Base-by-base conservation (phyloP, 108 stramenopile genomes). In the Bacterosira constricta region DNA sequence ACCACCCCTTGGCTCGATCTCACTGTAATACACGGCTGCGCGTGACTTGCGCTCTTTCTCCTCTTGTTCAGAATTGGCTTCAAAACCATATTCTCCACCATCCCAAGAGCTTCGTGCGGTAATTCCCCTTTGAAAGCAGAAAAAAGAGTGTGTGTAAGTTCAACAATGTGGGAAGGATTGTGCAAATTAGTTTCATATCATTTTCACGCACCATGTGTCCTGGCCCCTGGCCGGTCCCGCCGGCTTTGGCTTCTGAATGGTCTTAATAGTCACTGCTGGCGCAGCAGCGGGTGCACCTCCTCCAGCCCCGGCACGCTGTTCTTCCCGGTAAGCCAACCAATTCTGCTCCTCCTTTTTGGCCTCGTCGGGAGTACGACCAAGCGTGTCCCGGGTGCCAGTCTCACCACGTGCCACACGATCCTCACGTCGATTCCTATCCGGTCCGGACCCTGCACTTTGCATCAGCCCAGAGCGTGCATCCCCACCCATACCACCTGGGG, bases 301-400 rank as follows among this genome's bases (percentile, higher is more conserved):
- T 21, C 73, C 61, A 58, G 75, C 51, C 45, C 59, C 74, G 1
- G 73, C 72, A 7, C 85, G 83, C 31, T 88, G 78, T 41, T 89
- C 81, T 51, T 90, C 88, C 49, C 89, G 67, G 61, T 88, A 92
- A 62, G 79, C 82, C 54, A 85, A 63, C 92, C 92, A 93, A 44
- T 91, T 90, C 21, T 78, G 59, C 17, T 86, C 85, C 34, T 90
- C 87, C 41, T 41, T 50, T 39, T 81, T 45, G 18, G 64, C 70
- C 30, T 90, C 88, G 30, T 74, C 68, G 11, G 83, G 68, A 27
- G 62, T 75, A 4, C 85, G 63, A 23, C 86, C 86, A 63, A 81
- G 84, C 46, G 63, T 51, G 53, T 84, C 83, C 35, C 82, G 65
- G 15, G n/a, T 55, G 15, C 63, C 59, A 23, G 78, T 69, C 29